Evolutionary conservation across 108 stramenopile genomes (phyloP).

Genomic region (Asterionellopsis glacialis): DNA sequence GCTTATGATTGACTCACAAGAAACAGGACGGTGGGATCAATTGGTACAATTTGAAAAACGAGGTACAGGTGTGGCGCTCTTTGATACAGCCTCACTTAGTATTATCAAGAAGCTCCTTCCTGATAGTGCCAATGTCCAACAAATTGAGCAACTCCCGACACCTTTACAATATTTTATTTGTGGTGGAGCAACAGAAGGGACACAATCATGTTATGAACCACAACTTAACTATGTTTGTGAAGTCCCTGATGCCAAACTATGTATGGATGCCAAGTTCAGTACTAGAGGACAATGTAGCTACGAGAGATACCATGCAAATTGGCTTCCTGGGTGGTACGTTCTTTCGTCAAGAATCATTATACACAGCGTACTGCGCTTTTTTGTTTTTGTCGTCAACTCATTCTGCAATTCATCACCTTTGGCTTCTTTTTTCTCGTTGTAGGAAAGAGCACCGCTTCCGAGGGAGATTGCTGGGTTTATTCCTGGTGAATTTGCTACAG

Average conservation of each 20-base stretch:
- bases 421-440: no score
- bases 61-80: not conserved
- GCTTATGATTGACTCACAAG: slow-evolving; percentile 6
- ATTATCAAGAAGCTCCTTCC: not conserved
- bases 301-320: slow-evolving; percentile 4
- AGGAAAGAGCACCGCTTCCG: slow-evolving; percentile 17
- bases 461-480: not conserved
- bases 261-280: slow-evolving; percentile 13
- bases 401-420: no score
- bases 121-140: slow-evolving; percentile 8
- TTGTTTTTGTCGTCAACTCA: no score
- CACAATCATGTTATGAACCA: slow-evolving; percentile 27
- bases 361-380: no score
- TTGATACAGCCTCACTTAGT: not conserved
- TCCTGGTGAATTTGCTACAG: slow-evolving; percentile 1
- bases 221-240: not conserved
- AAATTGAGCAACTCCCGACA: slow-evolving; percentile 20
- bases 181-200: slow-evolving; percentile 26
- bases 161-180: slow-evolving; percentile 39
- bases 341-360: no score
- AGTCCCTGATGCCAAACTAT: slow-evolving; percentile 4
- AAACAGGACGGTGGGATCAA: not conserved
- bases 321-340: slow-evolving; percentile 59
- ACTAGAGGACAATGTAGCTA: slow-evolving; percentile 4
- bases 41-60: not conserved